phyloP scores from a whole-genome alignment of 805 yeast species.

The Priceomyces medius region DNA sequence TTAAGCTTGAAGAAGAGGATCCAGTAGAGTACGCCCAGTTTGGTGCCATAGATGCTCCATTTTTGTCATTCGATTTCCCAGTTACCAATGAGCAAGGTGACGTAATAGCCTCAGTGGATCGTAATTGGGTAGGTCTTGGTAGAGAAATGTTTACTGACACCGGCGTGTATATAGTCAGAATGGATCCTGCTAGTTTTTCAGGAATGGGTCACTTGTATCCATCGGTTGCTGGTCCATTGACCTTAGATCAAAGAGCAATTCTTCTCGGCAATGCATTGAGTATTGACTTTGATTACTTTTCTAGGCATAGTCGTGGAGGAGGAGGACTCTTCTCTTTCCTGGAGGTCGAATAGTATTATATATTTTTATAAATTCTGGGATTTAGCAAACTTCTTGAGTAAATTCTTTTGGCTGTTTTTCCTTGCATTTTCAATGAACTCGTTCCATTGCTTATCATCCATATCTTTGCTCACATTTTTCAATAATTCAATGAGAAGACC shows the following conservation, averaged over 20 bases:
- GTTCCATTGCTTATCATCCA: constrained; percentile 42
- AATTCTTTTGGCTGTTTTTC: constrained; percentile 9
- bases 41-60: constrained; percentile 85
- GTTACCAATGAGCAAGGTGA: constrained; percentile 57
- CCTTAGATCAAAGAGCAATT: constrained; percentile 81
- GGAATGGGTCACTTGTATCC: constrained; percentile 57
- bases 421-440: constrained; percentile 25
- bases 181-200: constrained; percentile 70
- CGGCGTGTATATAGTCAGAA: constrained; percentile 83
- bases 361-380: constrained; percentile 1
- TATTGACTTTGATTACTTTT: constrained; percentile 93
- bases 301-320: constrained; percentile 73
- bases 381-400: constrained; percentile 5
- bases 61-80: constrained; percentile 84
- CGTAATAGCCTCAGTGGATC: constrained; percentile 73
- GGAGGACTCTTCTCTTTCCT: constrained; percentile 19
- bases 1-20: constrained; percentile 45
- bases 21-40: constrained; percentile 64
- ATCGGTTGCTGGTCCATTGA: constrained; percentile 51
- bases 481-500: constrained; percentile 49
- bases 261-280: constrained; percentile 85
- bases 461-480: constrained; percentile 36
- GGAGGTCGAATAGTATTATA: not conserved
- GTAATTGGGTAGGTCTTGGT: constrained; percentile 95
- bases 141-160: constrained; percentile 93